Evolutionary conservation across 129 eudicot species (phyloP), one percentile per base, ranked within the genome.

Genomic region (Helichrysum umbraculigerum): DNA sequence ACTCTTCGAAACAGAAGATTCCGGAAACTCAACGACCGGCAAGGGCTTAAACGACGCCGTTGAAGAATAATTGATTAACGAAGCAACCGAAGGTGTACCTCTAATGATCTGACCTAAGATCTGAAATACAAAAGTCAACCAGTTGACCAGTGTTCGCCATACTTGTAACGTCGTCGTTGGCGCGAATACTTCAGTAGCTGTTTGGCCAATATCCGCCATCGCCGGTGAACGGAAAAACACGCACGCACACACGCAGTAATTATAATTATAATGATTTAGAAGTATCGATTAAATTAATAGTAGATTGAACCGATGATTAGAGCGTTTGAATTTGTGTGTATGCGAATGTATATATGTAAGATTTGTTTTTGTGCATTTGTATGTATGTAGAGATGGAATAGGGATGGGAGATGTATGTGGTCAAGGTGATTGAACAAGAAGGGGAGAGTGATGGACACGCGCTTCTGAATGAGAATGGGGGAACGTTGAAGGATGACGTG

Each of bases 81-180:
- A 85, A 47, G 84, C 88, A 39, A 91, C 66, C 61, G 96, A 84
- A 44, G 98, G 97, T 50, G 98, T 87, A 14, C 96, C 98, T 44
- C 89, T 86, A 22, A 94, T 64, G 90, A 95, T 91, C 95, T 95
- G 99, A 64, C 86, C 79, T 21, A 95, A 95, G 97, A 91, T 91
- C 96, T 95, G 97, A 64, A 91, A 85, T 82, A 95, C 76, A 73
- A 95, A 91, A 21, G 88, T 83, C 76, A 95, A 51, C 97, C 99
- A 95, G 89, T 91, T 91, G 64, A 91, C 22, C 41, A 95, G 84
- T 47, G 99, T 79, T 73, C 84, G 78, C 97, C 97, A 94, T 75
- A 89, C 87, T 68, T 93, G 98, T 30, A 86, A 76, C 21, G 96
- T 86, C 76, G 82, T 87, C 80, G 96, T 81, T 70, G 88, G 92